Evolutionary conservation across 2,329 filamentous ascomycete genomes (phyloP), one percentile per base, ranked within the genome.

Genomic region (Elsinoe necatrix): DNA sequence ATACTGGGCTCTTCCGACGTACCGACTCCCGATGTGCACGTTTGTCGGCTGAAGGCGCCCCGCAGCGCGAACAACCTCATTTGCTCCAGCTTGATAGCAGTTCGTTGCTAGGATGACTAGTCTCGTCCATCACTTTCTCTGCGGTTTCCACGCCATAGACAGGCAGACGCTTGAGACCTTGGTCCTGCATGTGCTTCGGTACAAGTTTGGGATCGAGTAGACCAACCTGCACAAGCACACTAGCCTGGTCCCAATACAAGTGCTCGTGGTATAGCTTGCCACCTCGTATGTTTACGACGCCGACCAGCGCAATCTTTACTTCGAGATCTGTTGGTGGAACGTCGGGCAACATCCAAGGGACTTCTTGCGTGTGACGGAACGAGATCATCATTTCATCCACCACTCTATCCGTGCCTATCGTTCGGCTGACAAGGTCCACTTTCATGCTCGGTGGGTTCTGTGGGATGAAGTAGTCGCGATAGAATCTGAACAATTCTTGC

Each of bases 1-100:
- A 58, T 97, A 97, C 70, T 97, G 92, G 91, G 87, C 86, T 27
- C 76, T 97, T 55, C 82, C 89, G 60, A 83, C 80, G 63, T 93
- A 93, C 69, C 80, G 81, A 54, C 73, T 92, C 62, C 88, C 88
- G 1, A 79, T 83, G 45, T 90, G 86, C 73, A 86, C 78, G 51
- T 88, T 91, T 64, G 78, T 91, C 71, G 81, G 81, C 60, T 87
- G 75, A 75, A 55, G 31, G 12, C 21, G 12, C 9, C 7, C n/a
- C 27, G 20, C 4, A 18, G 5, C 18, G 4, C 55, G 41, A 35
- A 60, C 50, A 11, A 52, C 57, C 25, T 57, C 59, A 29, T 21
- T 61, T 35, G 20, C 51, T 68, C 65, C 66, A 73, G 45, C 66
- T 63, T 41, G 68, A 61, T 21, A 75, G 61, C 55, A 75, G 54